These are phyloP conservation scores for Misopates orontium DNA, from an alignment of 257 asterid genomes.

Conservation along the genomic window DNA sequence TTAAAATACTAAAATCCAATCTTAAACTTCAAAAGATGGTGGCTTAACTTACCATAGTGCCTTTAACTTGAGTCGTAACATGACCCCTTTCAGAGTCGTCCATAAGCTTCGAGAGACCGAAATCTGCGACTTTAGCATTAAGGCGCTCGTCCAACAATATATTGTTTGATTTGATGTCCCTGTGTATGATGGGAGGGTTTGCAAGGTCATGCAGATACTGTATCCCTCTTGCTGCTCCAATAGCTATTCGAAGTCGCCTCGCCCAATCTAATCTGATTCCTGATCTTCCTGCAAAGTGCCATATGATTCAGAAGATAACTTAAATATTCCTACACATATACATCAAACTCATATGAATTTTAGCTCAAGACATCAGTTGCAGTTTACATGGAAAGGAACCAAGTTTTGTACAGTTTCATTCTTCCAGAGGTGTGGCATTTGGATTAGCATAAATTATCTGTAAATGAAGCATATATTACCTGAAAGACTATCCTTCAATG, in stretches of 20 bases:
- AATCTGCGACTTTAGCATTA: constrained; percentile 91
- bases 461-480: constrained; percentile 44
- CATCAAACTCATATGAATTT: no score
- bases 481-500: constrained; percentile 75
- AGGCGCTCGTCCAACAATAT: constrained; percentile 71
- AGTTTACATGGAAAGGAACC: no score
- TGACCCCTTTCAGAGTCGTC: constrained; percentile 62
- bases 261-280: constrained; percentile 89
- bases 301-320: neutral
- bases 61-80: constrained; percentile 94
- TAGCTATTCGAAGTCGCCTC: constrained; percentile 72
- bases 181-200: constrained; percentile 87
- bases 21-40: neutral
- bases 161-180: constrained; percentile 85
- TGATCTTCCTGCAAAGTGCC: constrained; percentile 51
- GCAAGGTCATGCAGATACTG: constrained; percentile 91
- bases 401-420: no score
- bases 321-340: no score
- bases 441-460: neutral
- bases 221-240: constrained; percentile 85
- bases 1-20: neutral
- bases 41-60: constrained; percentile 73
- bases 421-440: no score
- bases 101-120: constrained; percentile 83
- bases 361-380: no score